Evolutionary conservation across 306 rosid species (phyloP), one percentile per base, ranked within the genome.

Genomic region (Citrullus mucosospermus): DNA sequence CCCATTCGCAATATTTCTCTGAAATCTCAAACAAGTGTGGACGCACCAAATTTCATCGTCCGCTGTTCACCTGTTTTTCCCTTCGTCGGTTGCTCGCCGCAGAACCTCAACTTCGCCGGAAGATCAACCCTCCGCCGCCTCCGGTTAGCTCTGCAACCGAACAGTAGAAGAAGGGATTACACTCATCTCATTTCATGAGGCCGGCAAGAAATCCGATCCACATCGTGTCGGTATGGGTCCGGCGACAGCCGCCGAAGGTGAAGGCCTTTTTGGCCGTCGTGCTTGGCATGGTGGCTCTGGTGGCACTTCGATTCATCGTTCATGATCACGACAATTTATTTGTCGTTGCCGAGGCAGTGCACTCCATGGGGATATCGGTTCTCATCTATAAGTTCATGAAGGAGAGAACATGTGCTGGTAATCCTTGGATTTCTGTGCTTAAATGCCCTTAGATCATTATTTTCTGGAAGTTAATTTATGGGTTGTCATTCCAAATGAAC

Each of bases 351-450:
- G 98, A 93, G 87, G 96, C 96, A 20, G 97, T 93, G 5, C 98
- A 93, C 84, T 91, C 98, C 62, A 79, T 85, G 15, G 98, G 98
- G 80, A 93, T 93, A 63, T 86, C 87, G 17, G 91, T 93, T 32
- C 97, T 93, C 69, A 93, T 93, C 83, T 93, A 90, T 78, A 93
- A 93, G 87, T 97, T 93, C 82, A 90, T 81, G 82, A 93, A 93
- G 87, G 97, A 93, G 88, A 91, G 80, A 88, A 91, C 98, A 17
- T 93, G 98, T 63, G 96, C 96, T 65, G 98, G 98, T 93, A 84
- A 71, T 46, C 34, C 77, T 46, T 28, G 12, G 9, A 48, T 71
- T 71, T 68, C 43, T 7, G 11, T 68, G 5, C 10, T 0, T n/a
- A 68, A 41, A 41, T 20, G 9, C 54, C 51, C 10, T n/a, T 20